Evolutionary conservation across 1,284 basidiomycete genomes (phyloP).

Genomic region (Puccinia novopanici): DNA sequence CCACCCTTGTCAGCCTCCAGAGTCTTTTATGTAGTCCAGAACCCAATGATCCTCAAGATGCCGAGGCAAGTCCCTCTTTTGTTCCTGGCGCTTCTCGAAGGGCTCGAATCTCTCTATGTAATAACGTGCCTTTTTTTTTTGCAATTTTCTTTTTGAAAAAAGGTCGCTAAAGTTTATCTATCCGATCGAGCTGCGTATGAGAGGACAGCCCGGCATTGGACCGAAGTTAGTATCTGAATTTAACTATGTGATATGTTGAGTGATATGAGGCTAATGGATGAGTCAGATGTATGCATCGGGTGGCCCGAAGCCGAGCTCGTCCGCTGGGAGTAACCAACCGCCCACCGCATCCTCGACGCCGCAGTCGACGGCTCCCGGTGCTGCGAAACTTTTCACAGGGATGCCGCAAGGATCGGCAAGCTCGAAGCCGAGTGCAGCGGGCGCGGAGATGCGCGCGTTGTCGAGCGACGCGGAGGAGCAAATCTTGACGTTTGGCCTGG

Average conservation of each 20-base stretch:
- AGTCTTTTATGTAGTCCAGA: conserved; percentile 93
- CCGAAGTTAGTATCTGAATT: conserved; percentile 59
- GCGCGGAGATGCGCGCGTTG: neutral
- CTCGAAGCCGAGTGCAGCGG: neutral
- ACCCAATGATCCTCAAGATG: conserved; percentile 95
- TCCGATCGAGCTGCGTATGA: conserved; percentile 84
- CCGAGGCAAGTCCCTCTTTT: conserved; percentile 65
- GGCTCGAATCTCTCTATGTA: neutral
- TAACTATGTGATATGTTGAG: neutral
- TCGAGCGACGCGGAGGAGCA: conserved; percentile 54
- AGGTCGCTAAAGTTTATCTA: conserved; percentile 91
- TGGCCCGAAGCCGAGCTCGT: neutral
- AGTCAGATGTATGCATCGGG: conserved; percentile 37
- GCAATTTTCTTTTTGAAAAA: neutral
- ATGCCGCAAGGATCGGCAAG: neutral
- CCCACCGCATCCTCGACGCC: neutral
- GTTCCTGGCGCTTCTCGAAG: conserved; percentile 24
- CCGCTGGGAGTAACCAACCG: neutral
- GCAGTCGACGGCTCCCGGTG: neutral
- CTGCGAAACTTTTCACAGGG: neutral
- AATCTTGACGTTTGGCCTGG: conserved; percentile 62
- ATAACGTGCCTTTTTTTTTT: neutral
- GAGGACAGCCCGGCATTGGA: conserved; percentile 91
- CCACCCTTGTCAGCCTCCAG: conserved; percentile 92
- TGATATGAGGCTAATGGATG: neutral